phyloP scores from a whole-genome alignment of 139 green algal genomes.

The Micractinium conductrix region DNA sequence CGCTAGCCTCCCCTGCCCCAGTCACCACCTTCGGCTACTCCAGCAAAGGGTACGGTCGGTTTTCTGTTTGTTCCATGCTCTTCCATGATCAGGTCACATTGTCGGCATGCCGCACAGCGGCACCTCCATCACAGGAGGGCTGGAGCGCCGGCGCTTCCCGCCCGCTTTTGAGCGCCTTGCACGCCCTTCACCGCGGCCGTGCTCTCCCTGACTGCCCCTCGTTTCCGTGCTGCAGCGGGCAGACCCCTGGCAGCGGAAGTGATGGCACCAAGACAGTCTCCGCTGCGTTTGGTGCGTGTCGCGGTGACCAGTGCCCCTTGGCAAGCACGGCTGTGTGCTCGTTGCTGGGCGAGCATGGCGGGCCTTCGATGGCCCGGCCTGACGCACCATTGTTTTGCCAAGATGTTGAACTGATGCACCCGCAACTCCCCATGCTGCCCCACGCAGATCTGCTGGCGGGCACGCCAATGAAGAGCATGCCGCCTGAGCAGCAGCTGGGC shows the following conservation, averaged over 20 bases:
- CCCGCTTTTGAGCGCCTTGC: not conserved
- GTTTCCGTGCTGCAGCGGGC: constrained; percentile 1
- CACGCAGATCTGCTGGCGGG: constrained; percentile 9
- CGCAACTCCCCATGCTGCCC: not conserved
- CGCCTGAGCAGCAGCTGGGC: constrained; percentile 9
- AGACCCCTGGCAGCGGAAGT: not conserved
- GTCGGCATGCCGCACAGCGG: no score
- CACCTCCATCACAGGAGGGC: no score
- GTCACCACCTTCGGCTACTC: constrained; percentile 2
- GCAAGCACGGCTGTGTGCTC: not conserved
- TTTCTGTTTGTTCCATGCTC: not conserved
- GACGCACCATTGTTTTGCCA: no score
- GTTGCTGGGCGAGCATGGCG: not conserved
- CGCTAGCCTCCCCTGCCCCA: not conserved
- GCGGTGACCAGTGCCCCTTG: not conserved
- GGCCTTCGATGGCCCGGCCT: no score
- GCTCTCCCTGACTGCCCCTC: not conserved
- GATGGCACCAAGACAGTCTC: not conserved
- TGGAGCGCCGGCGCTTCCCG: no score
- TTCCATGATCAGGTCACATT: no score
- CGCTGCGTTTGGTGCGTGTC: not conserved
- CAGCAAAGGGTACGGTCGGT: not conserved
- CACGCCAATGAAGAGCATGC: constrained; percentile 2
- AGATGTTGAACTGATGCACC: not conserved
- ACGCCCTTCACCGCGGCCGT: not conserved